Percentiles rank a stretch among this genome's conserved stretches.
These are phyloP conservation scores for Didymella sp. DNA, from an alignment of 2,329 filamentous ascomycete species.

Conservation along the genomic window DNA sequence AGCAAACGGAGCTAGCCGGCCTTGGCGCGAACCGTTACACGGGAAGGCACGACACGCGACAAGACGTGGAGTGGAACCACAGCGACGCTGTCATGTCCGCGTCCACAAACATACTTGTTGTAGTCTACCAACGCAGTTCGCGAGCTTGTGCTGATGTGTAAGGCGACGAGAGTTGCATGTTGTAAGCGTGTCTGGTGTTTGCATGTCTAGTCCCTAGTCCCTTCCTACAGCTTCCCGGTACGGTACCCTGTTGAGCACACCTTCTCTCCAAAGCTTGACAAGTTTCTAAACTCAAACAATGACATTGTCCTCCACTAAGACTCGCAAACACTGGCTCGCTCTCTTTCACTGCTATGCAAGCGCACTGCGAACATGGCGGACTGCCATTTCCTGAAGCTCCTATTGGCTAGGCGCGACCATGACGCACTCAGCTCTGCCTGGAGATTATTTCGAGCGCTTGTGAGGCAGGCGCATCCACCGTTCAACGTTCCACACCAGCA, in stretches of 20 bases:
- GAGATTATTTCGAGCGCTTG: conserved; percentile 4
- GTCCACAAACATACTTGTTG: no score
- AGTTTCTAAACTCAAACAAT: not conserved
- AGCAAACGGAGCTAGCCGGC: conserved; percentile 14
- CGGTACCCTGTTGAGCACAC: not conserved
- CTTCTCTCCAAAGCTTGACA: no score
- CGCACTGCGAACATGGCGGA: not conserved
- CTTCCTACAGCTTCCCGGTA: not conserved
- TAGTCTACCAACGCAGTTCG: no score
- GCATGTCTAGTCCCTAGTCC: not conserved
- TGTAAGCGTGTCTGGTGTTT: not conserved
- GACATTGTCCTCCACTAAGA: not conserved
- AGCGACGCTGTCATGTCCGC: not conserved
- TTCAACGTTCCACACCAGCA: conserved; percentile 5
- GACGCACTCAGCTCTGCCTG: conserved; percentile 11
- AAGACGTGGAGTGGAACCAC: not conserved
- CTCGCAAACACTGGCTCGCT: not conserved
- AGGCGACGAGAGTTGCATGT: not conserved
- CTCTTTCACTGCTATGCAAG: not conserved
- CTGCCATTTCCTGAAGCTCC: conserved; percentile 13
- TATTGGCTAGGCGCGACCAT: conserved; percentile 13
- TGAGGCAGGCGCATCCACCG: conserved; percentile 1
- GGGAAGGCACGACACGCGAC: conserved; percentile 4
- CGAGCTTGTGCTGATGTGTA: no score
- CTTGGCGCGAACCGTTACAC: conserved; percentile 9